These are phyloP conservation scores for Alternaria sp. DNA, from an alignment of 2,329 filamentous ascomycete species.

Conservation along the genomic window DNA sequence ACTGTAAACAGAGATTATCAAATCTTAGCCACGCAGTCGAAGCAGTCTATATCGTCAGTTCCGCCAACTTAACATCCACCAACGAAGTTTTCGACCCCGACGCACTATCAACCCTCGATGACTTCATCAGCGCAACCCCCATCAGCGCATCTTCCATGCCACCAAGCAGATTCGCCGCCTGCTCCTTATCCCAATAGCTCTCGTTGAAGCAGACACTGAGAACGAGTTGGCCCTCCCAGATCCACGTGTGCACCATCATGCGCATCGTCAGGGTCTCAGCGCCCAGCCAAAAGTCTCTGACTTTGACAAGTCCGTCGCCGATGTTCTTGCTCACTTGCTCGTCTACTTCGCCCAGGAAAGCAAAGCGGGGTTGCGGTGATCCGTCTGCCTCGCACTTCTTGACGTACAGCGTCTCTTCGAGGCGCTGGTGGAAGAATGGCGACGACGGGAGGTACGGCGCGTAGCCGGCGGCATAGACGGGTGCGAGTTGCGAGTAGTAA, in stretches of 20 bases:
- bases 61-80: neutral
- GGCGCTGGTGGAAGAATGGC: constrained; percentile 26
- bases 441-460: constrained; percentile 25
- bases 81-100: neutral
- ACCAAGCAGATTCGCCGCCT: constrained; percentile 16
- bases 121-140: constrained; percentile 12
- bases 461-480: constrained; percentile 26
- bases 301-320: constrained; percentile 19
- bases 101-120: neutral
- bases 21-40: neutral
- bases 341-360: constrained; percentile 25
- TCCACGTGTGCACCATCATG: constrained; percentile 34
- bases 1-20: neutral
- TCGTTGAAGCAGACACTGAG: constrained; percentile 32
- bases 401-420: constrained; percentile 11
- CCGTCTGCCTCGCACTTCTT: constrained; percentile 18
- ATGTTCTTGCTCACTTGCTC: constrained; percentile 23
- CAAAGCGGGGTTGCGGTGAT: constrained; percentile 24
- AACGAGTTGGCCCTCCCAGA: constrained; percentile 25
- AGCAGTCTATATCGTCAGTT: neutral
- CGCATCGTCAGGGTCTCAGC: constrained; percentile 30
- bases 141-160: constrained; percentile 23
- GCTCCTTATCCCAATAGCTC: constrained; percentile 27
- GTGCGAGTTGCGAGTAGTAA: constrained; percentile 26
- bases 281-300: constrained; percentile 32